phyloP scores from a whole-genome alignment of 176 grass and related monocot genomes.

The Hordeum marinum region DNA sequence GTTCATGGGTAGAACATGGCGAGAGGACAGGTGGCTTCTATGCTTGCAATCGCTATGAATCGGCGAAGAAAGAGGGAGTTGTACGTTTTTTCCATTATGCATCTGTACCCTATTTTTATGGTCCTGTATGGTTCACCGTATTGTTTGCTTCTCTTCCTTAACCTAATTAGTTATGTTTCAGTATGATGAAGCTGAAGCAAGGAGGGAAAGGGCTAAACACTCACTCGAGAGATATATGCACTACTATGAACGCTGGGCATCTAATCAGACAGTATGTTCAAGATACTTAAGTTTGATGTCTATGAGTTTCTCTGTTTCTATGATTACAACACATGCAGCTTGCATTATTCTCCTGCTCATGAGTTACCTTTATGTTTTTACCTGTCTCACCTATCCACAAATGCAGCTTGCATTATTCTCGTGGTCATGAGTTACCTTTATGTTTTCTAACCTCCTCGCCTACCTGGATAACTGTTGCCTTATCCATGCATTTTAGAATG shows the following conservation, averaged over 20 bases:
- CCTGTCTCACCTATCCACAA: neutral
- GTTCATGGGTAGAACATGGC: slow-evolving; percentile 75
- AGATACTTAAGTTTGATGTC: slow-evolving; percentile 15
- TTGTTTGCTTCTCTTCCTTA: neutral
- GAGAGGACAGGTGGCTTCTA: slow-evolving; percentile 96
- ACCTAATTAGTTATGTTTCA: slow-evolving; percentile 26
- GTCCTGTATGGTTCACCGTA: neutral
- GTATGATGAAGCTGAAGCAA: slow-evolving; percentile 88
- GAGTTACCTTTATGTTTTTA: neutral
- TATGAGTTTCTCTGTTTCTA: slow-evolving; percentile 23
- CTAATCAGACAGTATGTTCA: slow-evolving; percentile 80
- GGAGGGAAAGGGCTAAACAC: slow-evolving; percentile 93
- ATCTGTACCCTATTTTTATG: neutral
- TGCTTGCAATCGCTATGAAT: slow-evolving; percentile 97
- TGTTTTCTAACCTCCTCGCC: neutral
- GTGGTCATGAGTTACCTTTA: neutral
- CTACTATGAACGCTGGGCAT: slow-evolving; percentile 98
- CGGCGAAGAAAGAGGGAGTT: slow-evolving; percentile 71
- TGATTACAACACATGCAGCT: slow-evolving; percentile 5
- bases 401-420: slow-evolving; percentile 11
- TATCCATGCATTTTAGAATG: neutral
- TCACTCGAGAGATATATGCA: slow-evolving; percentile 98
- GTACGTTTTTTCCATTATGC: slow-evolving; percentile 42
- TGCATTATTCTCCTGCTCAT: neutral
- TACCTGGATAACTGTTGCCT: neutral